A percentile compares a stretch with the other conserved stretches of the same genome.
Conservation (phyloP, 2,329 filamentous ascomycete genomes). For the Diaporthe sp. region DNA sequence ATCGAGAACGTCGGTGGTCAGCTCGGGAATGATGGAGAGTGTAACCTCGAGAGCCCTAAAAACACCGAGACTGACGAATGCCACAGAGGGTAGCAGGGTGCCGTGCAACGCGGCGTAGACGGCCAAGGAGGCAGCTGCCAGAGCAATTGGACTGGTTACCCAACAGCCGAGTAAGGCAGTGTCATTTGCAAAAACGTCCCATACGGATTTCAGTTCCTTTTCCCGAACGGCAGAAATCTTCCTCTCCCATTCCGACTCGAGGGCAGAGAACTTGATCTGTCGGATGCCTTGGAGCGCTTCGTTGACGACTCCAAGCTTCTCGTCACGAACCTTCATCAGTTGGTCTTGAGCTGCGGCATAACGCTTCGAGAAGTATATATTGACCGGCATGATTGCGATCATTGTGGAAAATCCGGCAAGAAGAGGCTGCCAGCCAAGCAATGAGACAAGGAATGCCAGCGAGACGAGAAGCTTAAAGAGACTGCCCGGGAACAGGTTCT, state of each 20-base stretch:
- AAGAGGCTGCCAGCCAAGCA: constrained; percentile 80
- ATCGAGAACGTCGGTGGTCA: constrained; percentile 78
- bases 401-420: constrained; percentile 75
- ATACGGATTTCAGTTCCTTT: constrained; percentile 75
- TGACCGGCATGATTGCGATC: constrained; percentile 75
- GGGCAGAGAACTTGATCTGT: constrained; percentile 86
- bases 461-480: constrained; percentile 74
- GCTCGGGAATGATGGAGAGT: constrained; percentile 78
- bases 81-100: constrained; percentile 76
- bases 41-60: constrained; percentile 81
- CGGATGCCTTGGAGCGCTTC: constrained; percentile 84
- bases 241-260: constrained; percentile 80
- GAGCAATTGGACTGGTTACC: constrained; percentile 79
- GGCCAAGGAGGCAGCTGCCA: constrained; percentile 78
- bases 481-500: constrained; percentile 74
- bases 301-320: constrained; percentile 80
- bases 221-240: constrained; percentile 76
- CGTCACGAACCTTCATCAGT: constrained; percentile 81
- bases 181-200: constrained; percentile 75
- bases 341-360: constrained; percentile 75
- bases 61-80: constrained; percentile 82
- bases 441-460: constrained; percentile 73
- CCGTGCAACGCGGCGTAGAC: constrained; percentile 76
- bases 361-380: constrained; percentile 73
- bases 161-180: constrained; percentile 74